Base-by-base conservation (phyloP, 345 rosid species). In the Melastoma malabathricum region DNA sequence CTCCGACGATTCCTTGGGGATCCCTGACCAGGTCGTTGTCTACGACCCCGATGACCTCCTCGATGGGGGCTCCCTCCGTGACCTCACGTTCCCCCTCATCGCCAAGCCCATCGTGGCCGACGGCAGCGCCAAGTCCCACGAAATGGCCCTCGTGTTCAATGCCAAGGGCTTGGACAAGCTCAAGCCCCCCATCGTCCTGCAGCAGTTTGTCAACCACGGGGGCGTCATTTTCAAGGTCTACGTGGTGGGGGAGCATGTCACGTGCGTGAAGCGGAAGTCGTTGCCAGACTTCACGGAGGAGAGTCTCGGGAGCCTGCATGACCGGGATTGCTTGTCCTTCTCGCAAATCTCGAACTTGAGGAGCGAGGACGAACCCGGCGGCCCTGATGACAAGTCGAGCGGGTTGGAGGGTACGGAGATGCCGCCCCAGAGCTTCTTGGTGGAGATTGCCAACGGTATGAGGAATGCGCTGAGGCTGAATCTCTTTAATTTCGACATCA, bases 191-290 rank as follows among this genome's bases (percentile, higher is more conserved):
- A 75, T 75, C 34, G 82, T 81, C 10, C 51, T 81, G 20, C 88
- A 81, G 65, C 84, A 81, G 55, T 81, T 81, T 18, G 71, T 78
- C 46, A 81, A 81, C 39, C 84, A 81, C 54, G 84, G 88, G 7
- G 88, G 88, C 1, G 88, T 81, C 9, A 67, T 81, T 17, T 77
- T 81, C 52, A 77, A 77, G 68, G 76, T 81, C 1, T 81, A 75
- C 7, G 87, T 81, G 10, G 79, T 67, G 1, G 87, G 87, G 20
- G 73, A 59, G 15, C 67, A 61, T 19, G 83, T 81, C 41, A 67
- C 64, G 65, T 72, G 87, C 45, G 81, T 81, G 52, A 77, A 73
- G 50, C 55, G 83, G 61, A 77, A 63, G 67, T 81, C 87, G 3
- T 50, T 81, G 49, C 81, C 83, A 0, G 87, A 81, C 49, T 74